phyloP scores from a whole-genome alignment of 352 stramenopile genomes.

The Globisporangium okanoganense region DNA sequence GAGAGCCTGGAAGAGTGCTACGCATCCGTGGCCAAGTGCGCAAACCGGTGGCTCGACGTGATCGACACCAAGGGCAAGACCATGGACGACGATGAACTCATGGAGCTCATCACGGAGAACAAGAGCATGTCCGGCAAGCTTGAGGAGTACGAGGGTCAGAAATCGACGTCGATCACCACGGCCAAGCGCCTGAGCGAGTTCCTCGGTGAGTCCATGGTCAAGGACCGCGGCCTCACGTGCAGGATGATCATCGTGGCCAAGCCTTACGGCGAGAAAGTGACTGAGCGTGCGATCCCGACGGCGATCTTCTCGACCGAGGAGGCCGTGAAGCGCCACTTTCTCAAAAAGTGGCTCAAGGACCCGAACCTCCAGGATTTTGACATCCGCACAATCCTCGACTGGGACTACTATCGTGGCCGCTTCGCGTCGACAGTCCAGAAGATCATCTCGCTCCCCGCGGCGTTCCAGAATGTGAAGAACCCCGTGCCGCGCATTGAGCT shows the following conservation, averaged over 20 bases:
- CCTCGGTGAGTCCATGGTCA: constrained; percentile 97
- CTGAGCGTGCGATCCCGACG: constrained; percentile 96
- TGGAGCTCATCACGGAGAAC: constrained; percentile 98
- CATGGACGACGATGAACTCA: constrained; percentile 96
- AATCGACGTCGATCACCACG: constrained; percentile 98
- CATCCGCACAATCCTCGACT: constrained; percentile 95
- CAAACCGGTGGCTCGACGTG: constrained; percentile 99
- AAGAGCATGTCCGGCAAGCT: constrained; percentile 97
- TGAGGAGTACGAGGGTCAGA: constrained; percentile 96
- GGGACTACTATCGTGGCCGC: constrained; percentile 96
- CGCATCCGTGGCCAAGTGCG: constrained; percentile 92
- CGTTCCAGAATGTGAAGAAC: constrained; percentile 96
- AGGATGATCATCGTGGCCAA: constrained; percentile 96
- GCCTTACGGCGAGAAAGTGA: constrained; percentile 94
- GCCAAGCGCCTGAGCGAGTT: constrained; percentile 97
- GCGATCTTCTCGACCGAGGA: constrained; percentile 97
- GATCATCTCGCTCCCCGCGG: constrained; percentile 99
- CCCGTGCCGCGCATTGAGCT: constrained; percentile 95
- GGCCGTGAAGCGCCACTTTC: constrained; percentile 93
- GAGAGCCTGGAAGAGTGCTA: constrained; percentile 95
- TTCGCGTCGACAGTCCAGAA: constrained; percentile 95
- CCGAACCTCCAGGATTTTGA: constrained; percentile 91
- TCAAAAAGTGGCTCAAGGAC: constrained; percentile 97
- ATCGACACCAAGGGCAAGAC: constrained; percentile 93
- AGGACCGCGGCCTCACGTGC: constrained; percentile 97